phyloP scores from a whole-genome alignment of 805 yeast genomes.

The Jamesozyma lodderae region DNA sequence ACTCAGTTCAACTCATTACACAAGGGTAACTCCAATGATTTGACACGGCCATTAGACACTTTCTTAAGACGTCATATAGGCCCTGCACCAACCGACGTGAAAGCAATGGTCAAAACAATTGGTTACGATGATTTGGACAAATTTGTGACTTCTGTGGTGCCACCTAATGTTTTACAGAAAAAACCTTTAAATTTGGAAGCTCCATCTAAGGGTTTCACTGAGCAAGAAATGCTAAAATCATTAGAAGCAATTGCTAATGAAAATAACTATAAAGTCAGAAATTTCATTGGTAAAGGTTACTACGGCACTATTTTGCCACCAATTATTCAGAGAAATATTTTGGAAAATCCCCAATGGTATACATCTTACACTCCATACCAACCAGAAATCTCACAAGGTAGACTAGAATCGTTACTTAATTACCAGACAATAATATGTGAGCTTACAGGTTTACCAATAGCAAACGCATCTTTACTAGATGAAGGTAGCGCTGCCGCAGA shows the following conservation, averaged over 20 bases:
- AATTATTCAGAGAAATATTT: constrained; percentile 82
- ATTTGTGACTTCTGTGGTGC: constrained; percentile 67
- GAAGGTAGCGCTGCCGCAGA: constrained; percentile 98
- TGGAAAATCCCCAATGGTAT: constrained; percentile 97
- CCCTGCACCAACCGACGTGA: constrained; percentile 55
- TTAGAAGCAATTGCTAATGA: constrained; percentile 61
- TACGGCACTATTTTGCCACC: constrained; percentile 85
- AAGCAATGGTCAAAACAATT: constrained; percentile 53
- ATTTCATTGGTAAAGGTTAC: constrained; percentile 90
- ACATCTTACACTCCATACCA: constrained; percentile 98
- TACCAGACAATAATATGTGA: constrained; percentile 89
- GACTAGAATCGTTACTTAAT: constrained; percentile 81
- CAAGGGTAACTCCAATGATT: constrained; percentile 28
- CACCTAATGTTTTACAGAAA: constrained; percentile 60
- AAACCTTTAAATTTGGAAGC: constrained; percentile 51
- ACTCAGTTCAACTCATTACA: constrained; percentile 40
- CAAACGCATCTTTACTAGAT: constrained; percentile 89
- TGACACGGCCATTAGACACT: constrained; percentile 51
- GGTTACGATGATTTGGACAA: constrained; percentile 60
- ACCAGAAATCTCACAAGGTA: constrained; percentile 96
- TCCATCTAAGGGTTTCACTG: constrained; percentile 71
- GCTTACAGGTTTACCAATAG: constrained; percentile 87
- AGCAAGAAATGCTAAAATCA: constrained; percentile 66
- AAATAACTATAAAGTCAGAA: constrained; percentile 55
- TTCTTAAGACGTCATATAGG: constrained; percentile 91